These are phyloP conservation scores for Taphrina wiesneri DNA, from an alignment of 1,139 yeast species.

Conservation along the genomic window DNA sequence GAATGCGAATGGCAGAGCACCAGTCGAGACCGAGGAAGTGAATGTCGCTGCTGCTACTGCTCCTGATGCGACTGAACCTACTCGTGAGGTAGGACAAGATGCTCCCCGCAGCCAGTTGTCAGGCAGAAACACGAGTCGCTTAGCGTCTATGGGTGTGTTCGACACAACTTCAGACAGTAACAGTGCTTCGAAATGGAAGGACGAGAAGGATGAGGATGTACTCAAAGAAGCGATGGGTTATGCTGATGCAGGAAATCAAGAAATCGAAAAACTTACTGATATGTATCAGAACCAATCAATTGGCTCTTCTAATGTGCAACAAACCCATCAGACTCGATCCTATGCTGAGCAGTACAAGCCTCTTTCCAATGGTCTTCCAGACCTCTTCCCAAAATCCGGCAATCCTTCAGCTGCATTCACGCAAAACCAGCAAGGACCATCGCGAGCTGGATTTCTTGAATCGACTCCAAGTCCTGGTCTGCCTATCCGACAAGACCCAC, in stretches of 20 bases:
- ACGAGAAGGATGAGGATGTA: slow-evolving; percentile 32
- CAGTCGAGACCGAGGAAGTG: background rate
- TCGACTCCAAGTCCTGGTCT: slow-evolving; percentile 26
- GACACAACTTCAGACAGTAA: slow-evolving; percentile 9
- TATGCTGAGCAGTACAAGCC: slow-evolving; percentile 27
- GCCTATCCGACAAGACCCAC: slow-evolving; percentile 28
- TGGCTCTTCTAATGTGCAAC: background rate
- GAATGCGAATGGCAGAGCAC: background rate
- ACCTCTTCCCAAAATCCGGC: slow-evolving; percentile 7
- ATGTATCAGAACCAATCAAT: slow-evolving; percentile 25
- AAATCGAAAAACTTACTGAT: slow-evolving; percentile 14
- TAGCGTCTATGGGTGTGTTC: slow-evolving; percentile 28
- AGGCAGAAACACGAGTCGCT: slow-evolving; percentile 21
- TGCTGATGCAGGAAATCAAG: slow-evolving; percentile 18
- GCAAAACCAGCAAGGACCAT: slow-evolving; percentile 3
- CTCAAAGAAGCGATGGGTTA: slow-evolving; percentile 29
- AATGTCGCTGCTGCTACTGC: background rate
- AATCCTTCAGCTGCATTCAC: background rate
- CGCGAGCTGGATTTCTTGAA: slow-evolving; percentile 15
- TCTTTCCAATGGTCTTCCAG: slow-evolving; percentile 25
- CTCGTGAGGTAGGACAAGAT: background rate
- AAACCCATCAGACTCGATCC: slow-evolving; percentile 2
- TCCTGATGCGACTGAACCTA: background rate
- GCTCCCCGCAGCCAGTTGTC: slow-evolving; percentile 2
- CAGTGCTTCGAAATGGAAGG: slow-evolving; percentile 17